Percentiles rank a stretch among this genome's conserved stretches.
Conservation (phyloP, 306 rosid genomes). For the Myrica gale region DNA sequence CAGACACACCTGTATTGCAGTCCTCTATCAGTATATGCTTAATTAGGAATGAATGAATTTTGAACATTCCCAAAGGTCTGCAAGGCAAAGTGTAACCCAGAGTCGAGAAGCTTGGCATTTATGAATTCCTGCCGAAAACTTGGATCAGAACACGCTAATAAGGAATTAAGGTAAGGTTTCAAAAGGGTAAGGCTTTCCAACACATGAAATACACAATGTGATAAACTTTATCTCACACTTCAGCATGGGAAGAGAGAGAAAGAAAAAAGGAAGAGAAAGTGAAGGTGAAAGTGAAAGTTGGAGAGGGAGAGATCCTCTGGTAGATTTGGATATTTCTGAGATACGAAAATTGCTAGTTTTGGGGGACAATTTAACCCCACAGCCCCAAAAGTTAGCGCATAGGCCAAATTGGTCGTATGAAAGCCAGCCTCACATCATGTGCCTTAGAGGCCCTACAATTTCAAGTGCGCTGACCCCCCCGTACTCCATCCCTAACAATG, state of each 20-base stretch:
- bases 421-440: slow-evolving; percentile 41
- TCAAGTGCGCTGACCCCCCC: slow-evolving; percentile 43
- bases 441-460: slow-evolving; percentile 53
- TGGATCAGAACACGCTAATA: too few species aligned
- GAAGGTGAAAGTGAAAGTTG: slow-evolving; percentile 2
- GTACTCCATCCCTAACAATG: slow-evolving; percentile 24
- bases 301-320: neutral
- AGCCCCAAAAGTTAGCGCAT: slow-evolving; percentile 12
- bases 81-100: too few species aligned
- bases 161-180: too few species aligned
- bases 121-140: too few species aligned
- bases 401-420: slow-evolving; percentile 22
- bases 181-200: neutral
- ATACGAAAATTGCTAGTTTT: slow-evolving; percentile 14
- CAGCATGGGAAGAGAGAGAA: neutral
- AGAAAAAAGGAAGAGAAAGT: neutral
- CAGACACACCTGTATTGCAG: neutral
- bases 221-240: neutral
- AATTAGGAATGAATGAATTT: too few species aligned
- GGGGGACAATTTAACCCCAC: slow-evolving; percentile 28
- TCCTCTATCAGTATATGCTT: too few species aligned
- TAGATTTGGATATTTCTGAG: slow-evolving; percentile 21
- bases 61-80: too few species aligned
- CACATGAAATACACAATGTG: neutral
- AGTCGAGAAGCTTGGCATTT: too few species aligned